Base-by-base conservation (phyloP, 306 rosid genomes). In the Lathyrus oleraceus region DNA sequence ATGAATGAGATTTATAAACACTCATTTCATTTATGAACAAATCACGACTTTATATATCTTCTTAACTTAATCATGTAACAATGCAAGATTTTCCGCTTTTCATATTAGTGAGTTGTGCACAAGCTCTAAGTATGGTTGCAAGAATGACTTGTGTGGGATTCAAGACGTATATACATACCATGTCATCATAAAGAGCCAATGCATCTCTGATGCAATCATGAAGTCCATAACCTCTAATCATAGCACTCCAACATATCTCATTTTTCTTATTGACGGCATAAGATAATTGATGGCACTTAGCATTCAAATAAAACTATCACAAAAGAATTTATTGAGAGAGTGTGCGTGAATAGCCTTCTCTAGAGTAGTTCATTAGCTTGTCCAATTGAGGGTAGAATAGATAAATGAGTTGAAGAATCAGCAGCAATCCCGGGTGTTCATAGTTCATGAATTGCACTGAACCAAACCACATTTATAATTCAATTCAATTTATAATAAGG, bases 171-270 rank as follows among this genome's bases (percentile, higher is more conserved):
- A 49, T 66, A 13, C 39, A 15, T 62, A 83, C 78, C 84, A 83
- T 83, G 52, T 76, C 79, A 76, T 83, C 84, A 36, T 63, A 83
- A 36, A 83, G 76, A 38, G 35, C 47, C 77, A 83, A 58, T 49
- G 87, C 87, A 72, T 79, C 75, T 61, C 15, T 65, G 80, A 69
- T 83, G 77, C 53, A 83, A 77, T 76, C 74, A 64, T 74, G 80
- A 19, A 43, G n/a, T 67, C 76, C 82, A 45, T 65, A 72, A 68
- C 84, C 87, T 54, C 84, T 84, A 79, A 83, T 83, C 87, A 83
- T 83, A 79, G 84, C 87, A 27, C 78, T 79, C 84, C 87, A 83
- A 13, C 82, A 79, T 79, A 83, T 72, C 39, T 83, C 79, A 58
- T 79, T 79, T 70, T 79, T 83, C 3, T 56, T 67, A 60, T 68